A percentile compares a stretch with the other conserved stretches of the same genome.
phyloP scores from a whole-genome alignment of 163 green algal genomes.

The Scenedesmus sp. region DNA sequence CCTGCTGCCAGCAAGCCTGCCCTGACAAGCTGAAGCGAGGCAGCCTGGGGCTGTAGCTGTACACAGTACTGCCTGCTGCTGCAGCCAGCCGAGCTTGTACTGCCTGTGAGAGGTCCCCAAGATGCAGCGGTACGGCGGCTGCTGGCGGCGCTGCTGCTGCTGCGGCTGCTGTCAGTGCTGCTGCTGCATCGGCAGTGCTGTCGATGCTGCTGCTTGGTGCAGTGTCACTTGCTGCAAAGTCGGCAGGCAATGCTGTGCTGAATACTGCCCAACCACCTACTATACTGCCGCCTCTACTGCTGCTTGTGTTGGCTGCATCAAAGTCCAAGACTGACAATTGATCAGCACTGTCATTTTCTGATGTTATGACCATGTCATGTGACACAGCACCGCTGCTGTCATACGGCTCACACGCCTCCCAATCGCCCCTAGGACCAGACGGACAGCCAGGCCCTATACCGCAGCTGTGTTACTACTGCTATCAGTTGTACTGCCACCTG shows the following conservation, averaged over 20 bases:
- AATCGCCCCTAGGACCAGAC: slow-evolving; percentile 23
- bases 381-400: neutral
- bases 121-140: neutral
- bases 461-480: neutral
- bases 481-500: neutral
- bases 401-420: slow-evolving; percentile 29
- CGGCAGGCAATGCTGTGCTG: neutral
- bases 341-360: slow-evolving; percentile 15
- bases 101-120: neutral
- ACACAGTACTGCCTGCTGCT: slow-evolving; percentile 28
- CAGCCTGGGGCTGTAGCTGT: slow-evolving; percentile 16
- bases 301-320: neutral
- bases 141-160: neutral
- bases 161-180: neutral
- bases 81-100: neutral
- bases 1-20: slow-evolving; percentile 8
- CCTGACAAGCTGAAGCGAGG: slow-evolving; percentile 16
- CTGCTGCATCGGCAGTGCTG: neutral
- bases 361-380: neutral
- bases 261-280: neutral
- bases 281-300: neutral
- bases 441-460: neutral
- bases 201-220: neutral
- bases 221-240: neutral
- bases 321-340: neutral